Conservation (phyloP, 768 basidiomycete genomes). For the Tulasnella sp. region DNA sequence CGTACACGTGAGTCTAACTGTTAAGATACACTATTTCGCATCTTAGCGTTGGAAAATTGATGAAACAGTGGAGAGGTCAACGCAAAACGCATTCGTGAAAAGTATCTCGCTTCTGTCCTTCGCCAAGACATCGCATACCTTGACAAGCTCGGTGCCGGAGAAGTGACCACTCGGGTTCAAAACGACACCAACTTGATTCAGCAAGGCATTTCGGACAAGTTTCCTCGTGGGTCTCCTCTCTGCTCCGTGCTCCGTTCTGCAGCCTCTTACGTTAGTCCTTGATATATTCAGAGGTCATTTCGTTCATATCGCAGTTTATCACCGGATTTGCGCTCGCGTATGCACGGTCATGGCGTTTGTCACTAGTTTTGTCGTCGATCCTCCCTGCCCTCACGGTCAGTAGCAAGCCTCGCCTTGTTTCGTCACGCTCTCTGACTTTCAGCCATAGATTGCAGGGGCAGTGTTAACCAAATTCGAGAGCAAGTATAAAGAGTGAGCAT, state of each 20-base stretch:
- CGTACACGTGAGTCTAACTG: slow-evolving; percentile 34
- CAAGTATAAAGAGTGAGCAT: slow-evolving; percentile 60
- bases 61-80: slow-evolving; percentile 41
- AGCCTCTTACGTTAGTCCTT: background rate
- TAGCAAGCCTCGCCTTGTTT: background rate
- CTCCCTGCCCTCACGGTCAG: slow-evolving; percentile 66
- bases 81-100: slow-evolving; percentile 40
- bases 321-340: slow-evolving; percentile 67
- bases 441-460: slow-evolving; percentile 52
- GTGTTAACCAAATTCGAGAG: slow-evolving; percentile 67
- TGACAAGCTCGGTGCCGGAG: slow-evolving; percentile 90
- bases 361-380: slow-evolving; percentile 76
- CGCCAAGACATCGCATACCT: slow-evolving; percentile 88
- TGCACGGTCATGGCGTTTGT: slow-evolving; percentile 69
- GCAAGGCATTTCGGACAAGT: slow-evolving; percentile 90
- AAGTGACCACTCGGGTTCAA: slow-evolving; percentile 89
- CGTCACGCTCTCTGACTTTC: background rate
- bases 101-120: slow-evolving; percentile 39
- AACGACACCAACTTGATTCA: slow-evolving; percentile 87
- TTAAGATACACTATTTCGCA: background rate
- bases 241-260: background rate
- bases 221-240: slow-evolving; percentile 45
- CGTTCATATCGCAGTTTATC: slow-evolving; percentile 65
- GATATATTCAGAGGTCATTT: slow-evolving; percentile 45
- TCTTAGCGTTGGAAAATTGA: background rate